Base-by-base conservation (phyloP, 179 eudicot genomes). In the Vitellaria paradoxa region DNA sequence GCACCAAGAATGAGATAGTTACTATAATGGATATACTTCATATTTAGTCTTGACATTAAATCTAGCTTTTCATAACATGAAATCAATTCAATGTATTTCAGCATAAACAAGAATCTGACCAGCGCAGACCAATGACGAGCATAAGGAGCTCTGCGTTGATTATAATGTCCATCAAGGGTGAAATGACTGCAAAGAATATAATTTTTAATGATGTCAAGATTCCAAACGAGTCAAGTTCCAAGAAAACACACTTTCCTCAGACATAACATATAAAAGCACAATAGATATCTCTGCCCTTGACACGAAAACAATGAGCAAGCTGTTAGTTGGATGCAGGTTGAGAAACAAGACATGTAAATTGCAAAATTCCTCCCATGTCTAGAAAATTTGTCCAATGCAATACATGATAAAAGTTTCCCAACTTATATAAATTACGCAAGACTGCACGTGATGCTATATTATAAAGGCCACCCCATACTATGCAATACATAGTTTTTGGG, bases 101-200 rank as follows among this genome's bases (percentile, higher is more conserved):
- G 17, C 1, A 45, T 30, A 66, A 79, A 42, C 37, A 74, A 67
- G 26, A 77, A 71, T 68, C 84, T 66, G 46, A 93, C 93, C 97
- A 81, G 56, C 72, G 79, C 75, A 89, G 75, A 72, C 92, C 93
- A 74, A 82, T 45, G 68, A 87, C 40, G 61, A 93, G 87, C 79
- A 85, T 12, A 6, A 68, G 72, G 63, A 89, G 69, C 78, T 88
- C 87, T 62, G 69, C 73, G 68, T 91, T 89, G 78, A 91, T 77
- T 56, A 84, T 40, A 68, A 91, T 62, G 83, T 87, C 83, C 81
- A 68, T 45, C 45, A 70, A 37, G 30, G 74, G 65, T 65, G 90
- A 86, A 81, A 82, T 72, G 76, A 73, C 97, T 93, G 89, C 83
- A 78, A 77, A 76, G 40, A 66, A 73, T 6, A 46, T 5, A 45